A percentile compares a stretch with the other conserved stretches of the same genome.
phyloP scores from a whole-genome alignment of 2,329 filamentous ascomycete genomes.

The Malbranchea cinnamomea region DNA sequence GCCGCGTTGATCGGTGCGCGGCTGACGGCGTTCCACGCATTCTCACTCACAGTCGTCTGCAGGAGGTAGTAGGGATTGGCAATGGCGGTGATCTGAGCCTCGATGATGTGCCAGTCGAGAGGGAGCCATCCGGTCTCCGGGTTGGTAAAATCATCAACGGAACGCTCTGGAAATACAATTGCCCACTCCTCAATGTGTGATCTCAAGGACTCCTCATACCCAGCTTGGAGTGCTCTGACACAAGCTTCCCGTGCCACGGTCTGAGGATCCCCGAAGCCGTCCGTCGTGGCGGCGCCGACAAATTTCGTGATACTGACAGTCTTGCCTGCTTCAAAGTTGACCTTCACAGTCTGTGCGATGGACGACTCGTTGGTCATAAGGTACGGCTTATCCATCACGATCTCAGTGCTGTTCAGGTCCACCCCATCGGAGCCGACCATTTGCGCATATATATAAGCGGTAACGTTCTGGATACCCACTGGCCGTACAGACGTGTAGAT shows the following conservation, averaged over 20 bases:
- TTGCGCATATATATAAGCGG: conserved; percentile 41
- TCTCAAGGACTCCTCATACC: conserved; percentile 39
- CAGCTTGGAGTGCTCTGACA: conserved; percentile 32
- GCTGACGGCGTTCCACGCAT: conserved; percentile 36
- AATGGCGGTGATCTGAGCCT: conserved; percentile 35
- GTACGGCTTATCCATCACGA: conserved; percentile 33
- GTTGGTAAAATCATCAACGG: conserved; percentile 48
- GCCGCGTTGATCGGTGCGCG: conserved; percentile 41
- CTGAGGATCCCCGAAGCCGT: conserved; percentile 48
- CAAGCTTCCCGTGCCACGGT: conserved; percentile 41
- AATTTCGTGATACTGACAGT: conserved; percentile 48
- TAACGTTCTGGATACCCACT: conserved; percentile 45
- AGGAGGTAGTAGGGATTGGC: conserved; percentile 33
- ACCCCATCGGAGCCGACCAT: conserved; percentile 26
- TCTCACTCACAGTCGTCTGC: conserved; percentile 37
- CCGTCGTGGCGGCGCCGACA: conserved; percentile 52
- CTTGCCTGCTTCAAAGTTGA: conserved; percentile 38
- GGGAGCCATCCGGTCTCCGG: conserved; percentile 44
- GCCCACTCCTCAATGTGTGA: conserved; percentile 50
- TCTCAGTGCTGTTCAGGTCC: conserved; percentile 27
- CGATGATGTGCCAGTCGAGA: conserved; percentile 39
- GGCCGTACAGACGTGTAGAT: conserved; percentile 55
- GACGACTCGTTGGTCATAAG: conserved; percentile 46
- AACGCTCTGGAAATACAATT: conserved; percentile 42
- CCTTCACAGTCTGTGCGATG: conserved; percentile 45